phyloP scores from a whole-genome alignment of 768 basidiomycete species.

The Candolleomyces aberdarensis region DNA sequence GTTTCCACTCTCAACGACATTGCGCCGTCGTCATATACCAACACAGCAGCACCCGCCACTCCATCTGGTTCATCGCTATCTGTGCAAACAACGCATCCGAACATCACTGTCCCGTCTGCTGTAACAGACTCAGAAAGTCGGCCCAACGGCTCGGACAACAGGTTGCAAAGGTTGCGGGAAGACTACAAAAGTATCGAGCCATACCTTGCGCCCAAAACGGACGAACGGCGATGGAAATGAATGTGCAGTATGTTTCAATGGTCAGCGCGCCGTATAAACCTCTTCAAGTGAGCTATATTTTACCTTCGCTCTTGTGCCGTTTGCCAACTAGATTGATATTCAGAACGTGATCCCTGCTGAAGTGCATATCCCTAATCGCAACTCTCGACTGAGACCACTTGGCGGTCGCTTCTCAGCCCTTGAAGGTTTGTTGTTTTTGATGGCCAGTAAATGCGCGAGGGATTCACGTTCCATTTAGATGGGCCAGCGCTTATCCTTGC shows the following conservation, averaged over 20 bases:
- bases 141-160: slow-evolving; percentile 82
- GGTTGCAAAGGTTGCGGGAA: slow-evolving; percentile 80
- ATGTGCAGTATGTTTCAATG: slow-evolving; percentile 50
- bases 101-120: slow-evolving; percentile 11
- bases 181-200: slow-evolving; percentile 85
- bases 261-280: slow-evolving; percentile 40
- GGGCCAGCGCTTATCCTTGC: slow-evolving; percentile 88
- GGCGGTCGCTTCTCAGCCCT: slow-evolving; percentile 46
- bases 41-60: slow-evolving; percentile 30
- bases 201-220: slow-evolving; percentile 50
- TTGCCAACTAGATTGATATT: neutral
- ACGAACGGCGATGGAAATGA: slow-evolving; percentile 50
- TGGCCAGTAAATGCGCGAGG: no score
- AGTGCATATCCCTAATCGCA: slow-evolving; percentile 69
- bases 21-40: slow-evolving; percentile 43
- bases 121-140: slow-evolving; percentile 36
- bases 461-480: slow-evolving; percentile 46
- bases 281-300: slow-evolving; percentile 48
- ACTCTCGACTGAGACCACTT: slow-evolving; percentile 50
- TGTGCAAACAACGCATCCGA: slow-evolving; percentile 22
- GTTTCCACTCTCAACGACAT: slow-evolving; percentile 76
- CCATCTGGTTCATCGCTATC: slow-evolving; percentile 27
- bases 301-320: neutral
- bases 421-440: neutral
- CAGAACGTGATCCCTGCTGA: slow-evolving; percentile 80